Conservation (phyloP, 2,329 filamentous ascomycete species). For the Trichophyton mentagrophytes region DNA sequence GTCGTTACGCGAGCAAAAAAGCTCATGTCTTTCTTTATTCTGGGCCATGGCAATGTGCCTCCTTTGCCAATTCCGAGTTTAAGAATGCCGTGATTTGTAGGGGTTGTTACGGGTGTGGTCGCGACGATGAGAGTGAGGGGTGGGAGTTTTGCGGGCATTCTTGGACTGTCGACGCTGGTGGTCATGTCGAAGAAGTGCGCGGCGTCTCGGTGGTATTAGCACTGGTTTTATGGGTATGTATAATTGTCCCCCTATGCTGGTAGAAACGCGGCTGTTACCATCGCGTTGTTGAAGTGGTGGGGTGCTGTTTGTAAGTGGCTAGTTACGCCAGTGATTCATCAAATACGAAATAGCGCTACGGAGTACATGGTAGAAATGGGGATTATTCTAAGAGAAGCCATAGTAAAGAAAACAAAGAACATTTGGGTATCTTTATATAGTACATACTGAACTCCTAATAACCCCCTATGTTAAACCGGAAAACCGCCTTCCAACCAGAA, state of each 20-base stretch:
- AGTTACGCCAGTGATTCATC: neutral
- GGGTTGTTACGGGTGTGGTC: constrained; percentile 48
- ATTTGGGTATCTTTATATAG: neutral
- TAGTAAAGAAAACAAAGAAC: neutral
- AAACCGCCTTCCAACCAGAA: neutral
- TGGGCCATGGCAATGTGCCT: constrained; percentile 76
- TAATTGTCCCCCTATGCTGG: neutral
- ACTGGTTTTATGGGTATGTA: neutral
- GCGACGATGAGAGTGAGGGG: constrained; percentile 87
- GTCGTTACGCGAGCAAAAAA: constrained; percentile 90
- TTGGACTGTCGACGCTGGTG: neutral
- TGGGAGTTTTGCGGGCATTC: constrained; percentile 18
- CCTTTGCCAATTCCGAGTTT: constrained; percentile 75
- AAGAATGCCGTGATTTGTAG: constrained; percentile 31
- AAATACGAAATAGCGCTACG: neutral
- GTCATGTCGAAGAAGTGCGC: neutral
- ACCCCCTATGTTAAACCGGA: neutral
- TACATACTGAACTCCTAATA: neutral
- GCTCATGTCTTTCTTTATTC: constrained; percentile 79
- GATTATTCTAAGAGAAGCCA: too few species aligned
- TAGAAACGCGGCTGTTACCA: neutral
- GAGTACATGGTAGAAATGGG: neutral
- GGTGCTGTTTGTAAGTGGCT: neutral
- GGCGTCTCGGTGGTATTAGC: neutral
- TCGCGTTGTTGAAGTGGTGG: neutral